phyloP scores from a whole-genome alignment of 1,284 basidiomycete genomes.

The Ustilago sp. region DNA sequence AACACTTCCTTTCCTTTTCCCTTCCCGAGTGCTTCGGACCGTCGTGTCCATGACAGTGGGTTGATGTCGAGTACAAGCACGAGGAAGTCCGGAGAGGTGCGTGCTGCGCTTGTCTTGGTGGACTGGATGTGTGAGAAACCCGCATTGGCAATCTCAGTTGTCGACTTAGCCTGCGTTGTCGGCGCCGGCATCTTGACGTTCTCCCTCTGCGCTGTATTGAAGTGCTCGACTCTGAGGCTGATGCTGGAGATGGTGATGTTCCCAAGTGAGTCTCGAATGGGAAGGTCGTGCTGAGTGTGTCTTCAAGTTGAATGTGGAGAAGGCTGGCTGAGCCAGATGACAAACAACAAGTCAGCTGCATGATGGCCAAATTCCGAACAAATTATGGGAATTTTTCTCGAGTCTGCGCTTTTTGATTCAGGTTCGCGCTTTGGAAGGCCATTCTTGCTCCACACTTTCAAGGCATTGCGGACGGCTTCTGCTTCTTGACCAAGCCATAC shows the following conservation, averaged over 20 bases:
- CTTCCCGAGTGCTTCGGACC: constrained; percentile 31
- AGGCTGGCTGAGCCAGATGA: neutral
- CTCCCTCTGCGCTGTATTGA: neutral
- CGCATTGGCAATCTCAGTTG: constrained; percentile 45
- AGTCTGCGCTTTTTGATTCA: constrained; percentile 3
- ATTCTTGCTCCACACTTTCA: constrained; percentile 12
- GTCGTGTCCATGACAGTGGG: constrained; percentile 52
- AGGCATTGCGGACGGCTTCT: neutral
- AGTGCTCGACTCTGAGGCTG: neutral
- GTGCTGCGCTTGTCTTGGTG: constrained; percentile 20
- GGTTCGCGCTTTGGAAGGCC: constrained; percentile 7
- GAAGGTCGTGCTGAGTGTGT: constrained; percentile 8
- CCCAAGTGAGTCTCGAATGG: neutral
- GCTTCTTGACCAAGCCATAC: neutral
- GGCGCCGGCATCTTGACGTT: constrained; percentile 29
- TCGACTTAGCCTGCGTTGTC: constrained; percentile 39
- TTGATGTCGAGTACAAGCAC: constrained; percentile 65
- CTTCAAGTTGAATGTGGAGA: constrained; percentile 4
- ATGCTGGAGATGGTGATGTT: neutral
- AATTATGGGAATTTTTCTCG: constrained; percentile 9
- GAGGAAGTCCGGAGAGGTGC: constrained; percentile 61
- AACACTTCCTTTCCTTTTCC: constrained; percentile 17
- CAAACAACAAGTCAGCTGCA: constrained; percentile 12
- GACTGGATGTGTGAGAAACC: constrained; percentile 50
- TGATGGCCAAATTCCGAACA: constrained; percentile 10